Evolutionary conservation across 129 eudicot genomes (phyloP), one percentile per base, ranked within the genome.

Genomic region (Tagetes patula): DNA sequence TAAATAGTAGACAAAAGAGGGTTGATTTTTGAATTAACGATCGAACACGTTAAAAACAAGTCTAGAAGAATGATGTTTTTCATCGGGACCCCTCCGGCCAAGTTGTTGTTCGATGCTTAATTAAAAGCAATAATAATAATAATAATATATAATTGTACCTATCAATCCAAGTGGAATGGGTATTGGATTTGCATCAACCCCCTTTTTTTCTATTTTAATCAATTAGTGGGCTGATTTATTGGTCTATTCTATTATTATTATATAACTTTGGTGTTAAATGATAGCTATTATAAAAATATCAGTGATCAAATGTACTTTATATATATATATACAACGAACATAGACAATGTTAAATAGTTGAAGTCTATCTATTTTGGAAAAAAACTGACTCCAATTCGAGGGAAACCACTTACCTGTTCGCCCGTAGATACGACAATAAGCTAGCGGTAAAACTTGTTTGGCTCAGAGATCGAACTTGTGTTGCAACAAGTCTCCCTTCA

Each of bases 121-220:
- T 46, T 47, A 46, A 73, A 73, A 73, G 61, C 77, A 62, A 73
- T 61, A 46, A 20, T 20, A 20, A 20, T 20, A 20, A 20, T 20
- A 20, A 20, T 20, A 20, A 20, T 20, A 20, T 20, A 20, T 20
- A 20, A 20, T 20, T 52, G 52, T 49, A 41, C 34, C 65, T 20
- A 39, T 52, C 45, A 64, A 72, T 33, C 32, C 72, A 52, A 75
- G 79, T 75, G 79, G 79, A 40, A 75, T 75, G 66, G 72, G 38
- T 33, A 40, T 41, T 75, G 67, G 73, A 66, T 58, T 75, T 75
- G 58, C 80, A 75, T 75, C 48, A 73, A 66, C 80, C 67, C 43
- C 14, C 55, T 8, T 36, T 20, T 14, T 37, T 13, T 73, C 2
- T 3, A 8, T 13, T 13, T 36, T 61, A 59, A 42, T 60, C 47